Evolutionary conservation across 345 rosid species (phyloP), one percentile per base, ranked within the genome.

Genomic region (Murraya koenigii): DNA sequence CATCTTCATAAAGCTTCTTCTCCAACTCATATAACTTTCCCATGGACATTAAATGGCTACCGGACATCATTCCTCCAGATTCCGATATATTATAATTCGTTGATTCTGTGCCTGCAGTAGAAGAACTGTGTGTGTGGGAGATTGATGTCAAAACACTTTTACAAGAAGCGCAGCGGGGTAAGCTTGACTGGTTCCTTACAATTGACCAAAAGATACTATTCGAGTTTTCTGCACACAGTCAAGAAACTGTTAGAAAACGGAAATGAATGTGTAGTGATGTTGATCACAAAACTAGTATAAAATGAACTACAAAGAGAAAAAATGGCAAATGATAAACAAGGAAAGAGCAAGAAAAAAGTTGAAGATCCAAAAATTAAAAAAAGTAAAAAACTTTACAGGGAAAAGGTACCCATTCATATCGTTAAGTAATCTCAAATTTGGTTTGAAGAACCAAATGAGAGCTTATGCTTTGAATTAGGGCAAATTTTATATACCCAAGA

Each of bases 21-120:
- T 87, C 90, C 90, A 87, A 87, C 71, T 82, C 85, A 75, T 83
- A 85, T 32, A 87, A 65, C 80, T 81, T 80, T 54, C 77, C 85
- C 2, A 87, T 61, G 28, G 90, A 85, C 63, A 79, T 32, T 0
- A 86, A 77, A 69, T 82, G 90, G 55, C 84, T 84, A 13, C 90
- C 88, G 7, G 83, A 75, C 54, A 73, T 81, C 84, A 87, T 80
- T 25, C 79, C 83, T 35, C 74, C 75, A 78, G 22, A 74, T 39
- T 83, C 82, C 74, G 84, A 85, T 76, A 82, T 3, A 8, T 15
- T 7, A 76, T 0, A 61, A 13, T 22, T 82, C 86, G 59, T 62
- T 62, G 70, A 64, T 83, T 83, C 87, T 15, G 78, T 55, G 83
- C 85, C 69, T 59, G 39, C 26, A n/a, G 66, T 69, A 36, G 87